Conservation (phyloP, 2,329 filamentous ascomycete genomes). For the Fusarium devonianum region DNA sequence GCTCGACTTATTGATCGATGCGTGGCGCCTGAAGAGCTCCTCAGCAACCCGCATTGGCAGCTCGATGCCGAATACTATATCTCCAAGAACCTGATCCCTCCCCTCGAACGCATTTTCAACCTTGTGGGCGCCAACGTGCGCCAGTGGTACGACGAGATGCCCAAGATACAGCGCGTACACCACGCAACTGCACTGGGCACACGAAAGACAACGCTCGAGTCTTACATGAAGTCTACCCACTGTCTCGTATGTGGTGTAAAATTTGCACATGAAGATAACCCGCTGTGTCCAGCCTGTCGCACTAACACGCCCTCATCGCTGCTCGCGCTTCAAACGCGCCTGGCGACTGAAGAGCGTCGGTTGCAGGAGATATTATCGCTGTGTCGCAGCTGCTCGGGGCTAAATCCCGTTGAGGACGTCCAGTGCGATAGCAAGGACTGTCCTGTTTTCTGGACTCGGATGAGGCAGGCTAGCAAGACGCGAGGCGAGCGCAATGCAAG, state of each 20-base stretch:
- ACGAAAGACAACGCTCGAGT: constrained; percentile 81
- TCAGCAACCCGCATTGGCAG: constrained; percentile 77
- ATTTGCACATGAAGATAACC: constrained; percentile 41
- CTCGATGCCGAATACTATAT: constrained; percentile 98
- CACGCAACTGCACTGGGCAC: constrained; percentile 42
- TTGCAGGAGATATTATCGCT: constrained; percentile 70
- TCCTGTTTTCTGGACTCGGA: constrained; percentile 84
- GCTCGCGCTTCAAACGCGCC: constrained; percentile 65
- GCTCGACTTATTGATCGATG: constrained; percentile 88
- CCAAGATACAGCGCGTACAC: constrained; percentile 79
- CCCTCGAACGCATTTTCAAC: constrained; percentile 94
- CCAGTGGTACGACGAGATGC: constrained; percentile 96
- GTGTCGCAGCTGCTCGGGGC: constrained; percentile 80
- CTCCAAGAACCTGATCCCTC: constrained; percentile 91
- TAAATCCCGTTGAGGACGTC: constrained; percentile 79
- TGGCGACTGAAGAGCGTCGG: constrained; percentile 69
- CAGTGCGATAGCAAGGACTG: constrained; percentile 90
- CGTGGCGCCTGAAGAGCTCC: constrained; percentile 83
- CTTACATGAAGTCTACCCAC: constrained; percentile 83
- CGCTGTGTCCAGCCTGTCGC: constrained; percentile 67
- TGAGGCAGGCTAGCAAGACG: constrained; percentile 64
- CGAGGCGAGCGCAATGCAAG: constrained; percentile 47
- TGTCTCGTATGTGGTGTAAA: constrained; percentile 74
- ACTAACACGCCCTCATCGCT: constrained; percentile 65
- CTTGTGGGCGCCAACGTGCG: constrained; percentile 91